Evolutionary conservation across 2,329 filamentous ascomycete species (phyloP).

Genomic region (Stagonosporopsis vannaccii): DNA sequence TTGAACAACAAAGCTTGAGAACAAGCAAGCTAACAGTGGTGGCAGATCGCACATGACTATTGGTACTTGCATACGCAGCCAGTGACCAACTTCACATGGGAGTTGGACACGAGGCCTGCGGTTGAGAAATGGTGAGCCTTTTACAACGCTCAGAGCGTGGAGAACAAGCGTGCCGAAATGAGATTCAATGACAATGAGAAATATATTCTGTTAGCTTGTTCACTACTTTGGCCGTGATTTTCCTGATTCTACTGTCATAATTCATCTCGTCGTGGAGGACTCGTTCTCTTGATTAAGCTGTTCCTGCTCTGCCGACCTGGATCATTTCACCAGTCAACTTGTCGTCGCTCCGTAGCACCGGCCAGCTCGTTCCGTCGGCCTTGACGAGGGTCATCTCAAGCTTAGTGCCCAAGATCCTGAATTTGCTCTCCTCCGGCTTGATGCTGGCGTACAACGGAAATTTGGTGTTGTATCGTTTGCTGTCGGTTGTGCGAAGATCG

Average conservation of each 20-base stretch:
- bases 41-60: constrained; percentile 83
- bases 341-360: constrained; percentile 82
- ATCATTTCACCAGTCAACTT: constrained; percentile 78
- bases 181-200: background rate
- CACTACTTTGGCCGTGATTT: background rate
- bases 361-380: constrained; percentile 81
- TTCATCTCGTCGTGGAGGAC: constrained; percentile 11
- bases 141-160: background rate
- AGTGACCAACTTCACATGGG: constrained; percentile 79
- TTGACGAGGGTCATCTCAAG: constrained; percentile 79
- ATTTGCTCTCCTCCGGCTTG: constrained; percentile 75
- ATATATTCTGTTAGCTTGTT: background rate
- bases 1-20: background rate
- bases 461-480: constrained; percentile 78
- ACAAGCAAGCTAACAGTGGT: constrained; percentile 2
- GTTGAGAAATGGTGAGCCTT: constrained; percentile 78
- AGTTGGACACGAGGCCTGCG: constrained; percentile 80
- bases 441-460: constrained; percentile 81
- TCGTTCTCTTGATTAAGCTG: constrained; percentile 17
- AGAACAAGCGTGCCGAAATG: background rate
- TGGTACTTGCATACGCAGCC: constrained; percentile 86
- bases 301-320: constrained; percentile 80
- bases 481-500: constrained; percentile 85
- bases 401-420: constrained; percentile 87
- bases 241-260: constrained; percentile 12